These are phyloP conservation scores for Linnemannia elongata DNA, from an alignment of 192 early-diverging fungal genomes.

Conservation along the genomic window DNA sequence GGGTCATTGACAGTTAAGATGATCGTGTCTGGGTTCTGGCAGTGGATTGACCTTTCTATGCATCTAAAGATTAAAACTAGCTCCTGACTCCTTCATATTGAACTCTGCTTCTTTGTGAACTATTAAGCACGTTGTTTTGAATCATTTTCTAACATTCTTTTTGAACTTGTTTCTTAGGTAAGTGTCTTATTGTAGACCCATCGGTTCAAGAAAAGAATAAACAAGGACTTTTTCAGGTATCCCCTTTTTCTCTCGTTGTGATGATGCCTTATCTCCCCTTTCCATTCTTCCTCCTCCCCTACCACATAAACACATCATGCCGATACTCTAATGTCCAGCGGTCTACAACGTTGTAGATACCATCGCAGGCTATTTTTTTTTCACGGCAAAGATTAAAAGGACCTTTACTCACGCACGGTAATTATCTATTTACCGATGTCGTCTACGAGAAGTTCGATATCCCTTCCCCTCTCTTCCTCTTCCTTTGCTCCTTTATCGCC, in stretches of 20 bases:
- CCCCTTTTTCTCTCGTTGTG: not conserved
- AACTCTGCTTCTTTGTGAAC: not conserved
- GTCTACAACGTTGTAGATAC: slow-evolving; percentile 19
- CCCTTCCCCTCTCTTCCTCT: not conserved
- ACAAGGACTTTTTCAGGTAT: not conserved
- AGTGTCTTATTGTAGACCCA: slow-evolving; percentile 30
- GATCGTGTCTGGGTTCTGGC: slow-evolving; percentile 7
- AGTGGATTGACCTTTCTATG: slow-evolving; percentile 47
- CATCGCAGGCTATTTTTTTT: slow-evolving; percentile 58
- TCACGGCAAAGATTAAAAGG: slow-evolving; percentile 57
- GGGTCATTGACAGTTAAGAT: slow-evolving; percentile 2
- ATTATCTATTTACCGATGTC: slow-evolving; percentile 39
- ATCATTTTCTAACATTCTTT: slow-evolving; percentile 10
- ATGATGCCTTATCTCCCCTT: not conserved
- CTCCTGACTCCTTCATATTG: slow-evolving; percentile 45
- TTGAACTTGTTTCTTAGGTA: slow-evolving; percentile 18
- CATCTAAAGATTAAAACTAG: slow-evolving; percentile 56
- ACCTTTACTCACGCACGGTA: slow-evolving; percentile 57
- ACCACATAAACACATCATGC: slow-evolving; percentile 19
- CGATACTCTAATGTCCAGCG: slow-evolving; percentile 59
- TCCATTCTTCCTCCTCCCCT: not conserved
- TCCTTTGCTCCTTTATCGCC: not conserved
- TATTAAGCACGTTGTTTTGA: not conserved
- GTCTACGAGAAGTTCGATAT: slow-evolving; percentile 60
- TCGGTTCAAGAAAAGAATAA: slow-evolving; percentile 19